Evolutionary conservation across 1,284 basidiomycete species (phyloP), one percentile per base, ranked within the genome.

Genomic region (Hypsizygus ulmarius): DNA sequence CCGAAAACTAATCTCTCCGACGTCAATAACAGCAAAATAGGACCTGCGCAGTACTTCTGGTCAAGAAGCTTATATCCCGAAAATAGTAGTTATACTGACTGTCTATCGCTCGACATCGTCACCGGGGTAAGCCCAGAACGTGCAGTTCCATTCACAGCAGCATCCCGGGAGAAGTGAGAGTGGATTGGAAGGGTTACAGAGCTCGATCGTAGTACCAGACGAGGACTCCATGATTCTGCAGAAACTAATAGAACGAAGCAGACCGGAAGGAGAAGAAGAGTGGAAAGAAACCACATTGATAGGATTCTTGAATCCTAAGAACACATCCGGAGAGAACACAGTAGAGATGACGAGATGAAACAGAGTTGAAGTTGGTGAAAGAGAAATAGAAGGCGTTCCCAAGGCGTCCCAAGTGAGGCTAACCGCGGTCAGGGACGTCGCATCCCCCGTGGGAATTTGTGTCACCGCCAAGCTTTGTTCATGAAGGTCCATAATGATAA

Each of bases 1-100:
- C 12, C 85, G 81, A 55, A 88, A 84, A 57, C 66, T 78, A 52
- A 86, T 77, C 50, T 72, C 68, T 33, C 86, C 87, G 33, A 74
- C 67, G 50, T 74, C 64, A 39, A 87, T 70, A 36, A 86, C 64
- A 12, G 75, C 68, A 57, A 78, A 88, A 59, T 87, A 90, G 3
- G 86, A 80, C 59, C 84, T 87, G 44, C 30, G 45, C 11, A 48
- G 29, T 43, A 41, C 19, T 12, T 28, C 21, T 42, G 28, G 19
- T 34, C 6, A 45, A 34, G 29, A 14, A 21, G 3, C 7, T 12
- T 40, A 49, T 6, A 12, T 41, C 44, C 16, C 30, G 21, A 36
- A 42, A 39, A 21, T 45, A 29, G 35, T 21, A 48, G 33, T 39
- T 34, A 16, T 42, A 65, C 78, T 57, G 52, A 78, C 79, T 75